Evolutionary conservation across 2,329 filamentous ascomycete genomes (phyloP).

Genomic region (Macrophomina tecta): DNA sequence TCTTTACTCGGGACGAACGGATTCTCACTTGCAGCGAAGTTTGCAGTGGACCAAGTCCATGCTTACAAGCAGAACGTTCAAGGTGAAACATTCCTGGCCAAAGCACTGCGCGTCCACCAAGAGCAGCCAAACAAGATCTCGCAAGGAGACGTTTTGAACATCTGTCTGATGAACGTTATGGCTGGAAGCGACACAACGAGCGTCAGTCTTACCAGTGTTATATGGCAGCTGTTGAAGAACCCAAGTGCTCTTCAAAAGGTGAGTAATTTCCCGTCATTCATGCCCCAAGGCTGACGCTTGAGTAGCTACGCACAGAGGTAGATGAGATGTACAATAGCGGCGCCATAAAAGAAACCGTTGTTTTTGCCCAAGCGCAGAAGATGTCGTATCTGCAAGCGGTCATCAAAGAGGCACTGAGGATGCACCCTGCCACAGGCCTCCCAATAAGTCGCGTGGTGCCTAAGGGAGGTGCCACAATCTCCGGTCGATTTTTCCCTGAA

Average conservation of each 20-base stretch:
- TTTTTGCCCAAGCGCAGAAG: background rate
- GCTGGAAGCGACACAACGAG: slow-evolving; percentile 55
- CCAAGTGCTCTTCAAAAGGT: slow-evolving; percentile 33
- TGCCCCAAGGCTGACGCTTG: no score
- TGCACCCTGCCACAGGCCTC: slow-evolving; percentile 2
- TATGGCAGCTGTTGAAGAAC: slow-evolving; percentile 54
- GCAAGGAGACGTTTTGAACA: slow-evolving; percentile 41
- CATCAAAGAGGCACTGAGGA: slow-evolving; percentile 49
- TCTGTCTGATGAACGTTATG: slow-evolving; percentile 44
- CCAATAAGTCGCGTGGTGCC: slow-evolving; percentile 38
- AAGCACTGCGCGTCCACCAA: slow-evolving; percentile 49
- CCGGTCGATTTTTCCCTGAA: slow-evolving; percentile 33
- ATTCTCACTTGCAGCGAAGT: background rate
- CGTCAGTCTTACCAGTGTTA: slow-evolving; percentile 53
- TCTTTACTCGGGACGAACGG: slow-evolving; percentile 34
- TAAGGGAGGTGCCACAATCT: slow-evolving; percentile 34
- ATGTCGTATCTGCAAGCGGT: slow-evolving; percentile 44
- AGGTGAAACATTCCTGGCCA: slow-evolving; percentile 46
- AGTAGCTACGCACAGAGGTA: background rate
- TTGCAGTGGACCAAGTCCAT: background rate
- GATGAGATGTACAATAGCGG: background rate
- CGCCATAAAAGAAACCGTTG: background rate
- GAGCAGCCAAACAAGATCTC: slow-evolving; percentile 52
- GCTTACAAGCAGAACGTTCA: background rate
- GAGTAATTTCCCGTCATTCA: no score